Evolutionary conservation across 2,329 filamentous ascomycete species (phyloP), one percentile per base, ranked within the genome.

Genomic region (Apiospora aurea): DNA sequence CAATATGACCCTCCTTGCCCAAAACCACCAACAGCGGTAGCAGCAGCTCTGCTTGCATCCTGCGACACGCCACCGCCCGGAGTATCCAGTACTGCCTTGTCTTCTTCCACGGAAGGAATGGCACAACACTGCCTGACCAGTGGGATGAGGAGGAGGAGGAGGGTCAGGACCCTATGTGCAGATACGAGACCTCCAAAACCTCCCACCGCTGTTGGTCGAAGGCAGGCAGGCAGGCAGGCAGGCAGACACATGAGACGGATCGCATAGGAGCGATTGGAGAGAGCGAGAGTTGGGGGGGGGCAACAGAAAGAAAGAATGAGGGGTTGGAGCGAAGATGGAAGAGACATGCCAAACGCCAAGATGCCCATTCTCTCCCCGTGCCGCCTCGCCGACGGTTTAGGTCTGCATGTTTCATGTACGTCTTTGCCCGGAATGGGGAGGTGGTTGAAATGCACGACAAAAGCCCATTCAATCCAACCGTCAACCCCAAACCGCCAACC

Each of bases 121-220:
- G 11, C 29, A 61, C 29, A 61, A 5, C 53, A 34, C 49, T n/a
- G 21, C 24, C 49, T 43, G 41, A 29, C 26, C 24, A 6, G 21
- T 49, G 47, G 21, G 47, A 49, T n/a, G 47, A 4, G 47, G 47
- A 8, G 21, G 47, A 49, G 4, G 47, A 4, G 47, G 47, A 8
- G 11, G n/a, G 5, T 38, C 34, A 38, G 49, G 57, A n/a, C 57
- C 57, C 57, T 64, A 64, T 64, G 57, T 64, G 57, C 34, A 64
- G 10, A 64, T 64, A 64, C 57, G 57, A 64, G 34, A 24, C 7
- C 51, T 29, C 49, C 53, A 38, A 34, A 34, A 34, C 6, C 16
- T 6, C 16, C 14, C 11, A 26, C 29, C 18, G 26, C 1, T 18
- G 46, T 49, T 49, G 46, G 46, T 49, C 21, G 18, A 49, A 18